Base-by-base conservation (phyloP, 2,329 filamentous ascomycete genomes). In the Lizonia empirigonia region DNA sequence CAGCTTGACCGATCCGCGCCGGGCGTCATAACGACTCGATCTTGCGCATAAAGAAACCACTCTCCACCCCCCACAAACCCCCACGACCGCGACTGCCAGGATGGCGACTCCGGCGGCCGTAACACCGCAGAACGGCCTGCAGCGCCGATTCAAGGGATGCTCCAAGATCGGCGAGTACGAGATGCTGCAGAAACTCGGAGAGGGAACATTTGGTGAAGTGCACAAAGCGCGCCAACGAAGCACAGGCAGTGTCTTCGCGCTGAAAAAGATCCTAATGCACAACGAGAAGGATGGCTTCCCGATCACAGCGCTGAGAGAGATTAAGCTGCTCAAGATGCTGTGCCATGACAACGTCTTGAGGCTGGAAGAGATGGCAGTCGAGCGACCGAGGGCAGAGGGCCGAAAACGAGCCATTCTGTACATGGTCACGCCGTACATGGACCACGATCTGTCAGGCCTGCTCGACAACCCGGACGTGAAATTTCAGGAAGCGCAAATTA, bases 241-340 rank as follows among this genome's bases (percentile, higher is more conserved):
- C 66, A 89, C 85, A 1, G 88, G 89, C 45, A 81, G 84, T 19
- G 74, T 93, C 36, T 89, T 96, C 54, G 94, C 94, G 4, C 76
- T 99, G 68, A 99, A 99, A 79, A 97, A 97, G 82, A 99, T 99
- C 61, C 85, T 99, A 60, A 97, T 97, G 90, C 94, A 97, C 73
- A 96, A 97, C 73, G 94, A 99, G 78, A 97, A 97, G 73, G 94
- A 99, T 75, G 94, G 94, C 79, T 99, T 99, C 64, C 94, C 94
- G n/a, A 99, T 99, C 58, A 99, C 94, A 1, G 93, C 94, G 6
- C 83, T 99, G 36, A 89, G 94, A 69, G 94, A 99, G 74, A 97
- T 99, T 78, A 97, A 97, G 78, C 84, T 99, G 30, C 81, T 99
- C 52, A 99, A 99, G 77, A 85, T 96, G 64, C 79, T 99, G n/a